Evolutionary conservation across 2,329 filamentous ascomycete species (phyloP), one percentile per base, ranked within the genome.

Genomic region (Scleromitrula shiraiana): DNA sequence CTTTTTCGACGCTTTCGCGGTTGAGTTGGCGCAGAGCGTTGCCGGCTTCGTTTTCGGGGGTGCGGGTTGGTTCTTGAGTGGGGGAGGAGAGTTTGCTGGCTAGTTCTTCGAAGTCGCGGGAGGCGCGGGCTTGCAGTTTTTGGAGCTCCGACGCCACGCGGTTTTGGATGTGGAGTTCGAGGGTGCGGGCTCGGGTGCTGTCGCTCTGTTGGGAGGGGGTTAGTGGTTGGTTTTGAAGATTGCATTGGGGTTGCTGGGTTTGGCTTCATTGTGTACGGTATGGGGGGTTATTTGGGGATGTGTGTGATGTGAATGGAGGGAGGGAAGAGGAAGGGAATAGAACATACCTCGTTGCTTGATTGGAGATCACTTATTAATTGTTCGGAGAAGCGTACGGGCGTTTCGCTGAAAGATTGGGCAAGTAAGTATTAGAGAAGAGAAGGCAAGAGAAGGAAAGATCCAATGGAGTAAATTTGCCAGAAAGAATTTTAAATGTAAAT

Each of bases 81-180:
- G n/a, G n/a, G n/a, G 54, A 63, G 48, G 78, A 72, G 53, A 82
- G 69, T 58, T 81, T 80, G 53, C 85, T 78, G 62, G 84, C 78
- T 52, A 87, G 78, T 50, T 80, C 72, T 57, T 76, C 73, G 55
- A 95, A 82, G 50, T 82, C 79, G 41, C 81, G 75, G 55, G 78
- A 70, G 65, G 91, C 84, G 59, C 82, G 73, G 55, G 80, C 75
- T 65, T 83, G 82, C 55, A 95, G 80, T 59, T 82, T 83, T 68
- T 84, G 81, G 57, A 97, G 87, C 70, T 96, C 90, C 61, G 81
- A 76, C 61, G 84, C 80, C 52, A 96, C 88, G 68, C 91, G 90
- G 64, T 80, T 73, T 72, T 96, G 90, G 67, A 95, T 83, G 61
- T 91, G 84, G 55, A 93, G 80, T 71, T 97, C 91, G 67, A 88